A percentile compares a stretch with the other conserved stretches of the same genome.
Conservation (phyloP, 805 yeast genomes). For the Suhomyces emberorum region DNA sequence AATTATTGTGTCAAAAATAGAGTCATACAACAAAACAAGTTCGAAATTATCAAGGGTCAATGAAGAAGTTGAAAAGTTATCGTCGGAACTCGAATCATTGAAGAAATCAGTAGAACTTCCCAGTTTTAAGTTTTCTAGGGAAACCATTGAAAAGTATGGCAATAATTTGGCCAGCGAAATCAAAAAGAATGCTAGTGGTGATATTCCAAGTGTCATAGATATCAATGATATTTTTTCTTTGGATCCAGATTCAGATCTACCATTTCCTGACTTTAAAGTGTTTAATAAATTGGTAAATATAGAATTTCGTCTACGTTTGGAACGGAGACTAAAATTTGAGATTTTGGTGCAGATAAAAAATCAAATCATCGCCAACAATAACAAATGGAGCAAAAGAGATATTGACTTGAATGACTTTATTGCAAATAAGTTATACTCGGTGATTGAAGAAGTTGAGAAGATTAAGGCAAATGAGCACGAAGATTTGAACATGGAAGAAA, state of each 20-base stretch:
- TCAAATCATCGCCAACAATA: conserved; percentile 27
- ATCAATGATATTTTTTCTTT: conserved; percentile 28
- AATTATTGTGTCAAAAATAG: conserved; percentile 22
- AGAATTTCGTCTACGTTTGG: conserved; percentile 31
- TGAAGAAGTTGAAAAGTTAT: conserved; percentile 19
- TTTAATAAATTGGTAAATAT: conserved; percentile 30
- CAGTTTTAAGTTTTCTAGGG: conserved; percentile 19
- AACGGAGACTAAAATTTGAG: conserved; percentile 34
- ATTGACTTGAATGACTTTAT: conserved; percentile 28
- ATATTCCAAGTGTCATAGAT: conserved; percentile 9
- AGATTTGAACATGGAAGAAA: conserved; percentile 21
- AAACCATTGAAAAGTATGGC: conserved; percentile 26
- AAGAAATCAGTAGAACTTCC: conserved; percentile 11
- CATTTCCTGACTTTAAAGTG: conserved; percentile 25
- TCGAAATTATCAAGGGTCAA: conserved; percentile 30
- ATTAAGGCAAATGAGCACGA: conserved; percentile 28
- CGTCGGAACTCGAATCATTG: conserved; percentile 21
- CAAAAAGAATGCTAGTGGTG: conserved; percentile 12
- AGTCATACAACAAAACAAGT: conserved; percentile 27
- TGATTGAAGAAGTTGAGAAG: conserved; percentile 26
- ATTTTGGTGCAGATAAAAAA: conserved; percentile 29
- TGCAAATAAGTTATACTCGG: conserved; percentile 20
- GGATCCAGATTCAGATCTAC: conserved; percentile 19
- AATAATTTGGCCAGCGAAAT: conserved; percentile 18
- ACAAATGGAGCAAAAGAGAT: conserved; percentile 36